phyloP scores from a whole-genome alignment of 176 grass and related monocot species.

The Hordeum vulgare region DNA sequence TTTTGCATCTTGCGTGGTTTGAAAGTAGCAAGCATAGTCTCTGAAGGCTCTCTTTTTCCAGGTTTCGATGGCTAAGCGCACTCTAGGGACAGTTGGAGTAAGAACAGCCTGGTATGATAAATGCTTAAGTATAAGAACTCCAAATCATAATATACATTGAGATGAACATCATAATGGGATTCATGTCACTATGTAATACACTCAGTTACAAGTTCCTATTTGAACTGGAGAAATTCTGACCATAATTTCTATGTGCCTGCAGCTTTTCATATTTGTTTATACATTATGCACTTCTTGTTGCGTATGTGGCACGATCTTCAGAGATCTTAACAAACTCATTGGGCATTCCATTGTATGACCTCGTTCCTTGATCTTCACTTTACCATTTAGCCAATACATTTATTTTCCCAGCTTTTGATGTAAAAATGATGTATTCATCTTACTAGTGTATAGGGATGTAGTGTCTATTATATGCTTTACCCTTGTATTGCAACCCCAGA shows the following conservation, averaged over 20 bases:
- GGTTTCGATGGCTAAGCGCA: conserved; percentile 92
- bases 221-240: conserved; percentile 14
- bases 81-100: conserved; percentile 80
- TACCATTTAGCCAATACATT: neutral
- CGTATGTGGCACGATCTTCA: conserved; percentile 93
- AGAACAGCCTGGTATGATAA: conserved; percentile 71
- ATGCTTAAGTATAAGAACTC: neutral
- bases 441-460: neutral
- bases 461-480: neutral
- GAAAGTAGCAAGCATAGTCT: neutral
- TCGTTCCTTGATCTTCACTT: conserved; percentile 9
- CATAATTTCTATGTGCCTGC: conserved; percentile 28
- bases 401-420: neutral
- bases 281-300: conserved; percentile 95
- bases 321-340: conserved; percentile 82
- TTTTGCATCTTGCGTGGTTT: neutral
- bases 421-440: neutral
- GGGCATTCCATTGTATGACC: conserved; percentile 74
- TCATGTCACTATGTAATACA: neutral
- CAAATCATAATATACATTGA: neutral
- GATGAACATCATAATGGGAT: neutral
- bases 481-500: neutral
- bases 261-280: conserved; percentile 91
- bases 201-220: neutral
- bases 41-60: conserved; percentile 34